Evolutionary conservation across 2,329 filamentous ascomycete genomes (phyloP).

Genomic region (Claviceps sp.): DNA sequence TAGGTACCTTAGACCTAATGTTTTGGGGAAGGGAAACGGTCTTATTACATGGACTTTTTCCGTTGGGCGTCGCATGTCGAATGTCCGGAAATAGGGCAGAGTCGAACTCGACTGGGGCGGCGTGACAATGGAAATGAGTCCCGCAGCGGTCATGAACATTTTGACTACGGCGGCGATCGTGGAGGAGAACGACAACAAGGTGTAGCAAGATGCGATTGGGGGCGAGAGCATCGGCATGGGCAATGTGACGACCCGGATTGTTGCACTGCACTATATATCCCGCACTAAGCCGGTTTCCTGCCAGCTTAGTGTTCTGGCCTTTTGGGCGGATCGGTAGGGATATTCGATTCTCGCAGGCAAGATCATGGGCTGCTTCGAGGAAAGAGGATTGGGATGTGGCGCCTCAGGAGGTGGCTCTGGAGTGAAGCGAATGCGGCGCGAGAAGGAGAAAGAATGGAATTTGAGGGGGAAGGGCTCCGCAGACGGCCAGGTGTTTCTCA

Average conservation of each 20-base stretch:
- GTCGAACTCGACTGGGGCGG: constrained; percentile 52
- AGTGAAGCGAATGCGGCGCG: neutral
- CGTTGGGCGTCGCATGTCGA: constrained; percentile 28
- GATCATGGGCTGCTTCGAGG: constrained; percentile 48
- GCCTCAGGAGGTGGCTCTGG: constrained; percentile 18
- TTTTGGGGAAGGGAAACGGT: too few species aligned
- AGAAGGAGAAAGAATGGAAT: too few species aligned
- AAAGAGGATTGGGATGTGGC: constrained; percentile 41
- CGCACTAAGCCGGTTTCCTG: too few species aligned
- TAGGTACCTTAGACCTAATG: too few species aligned
- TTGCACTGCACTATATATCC: too few species aligned
- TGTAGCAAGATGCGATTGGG: constrained; percentile 24
- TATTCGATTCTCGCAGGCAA: constrained; percentile 14
- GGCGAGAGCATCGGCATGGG: constrained; percentile 49
- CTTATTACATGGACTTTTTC: too few species aligned
- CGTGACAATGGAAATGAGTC: constrained; percentile 35
- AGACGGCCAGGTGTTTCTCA: too few species aligned
- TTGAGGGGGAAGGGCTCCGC: too few species aligned
- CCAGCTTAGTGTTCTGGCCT: too few species aligned
- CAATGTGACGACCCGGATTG: too few species aligned
- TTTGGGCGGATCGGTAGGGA: too few species aligned
- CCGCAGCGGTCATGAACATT: constrained; percentile 40
- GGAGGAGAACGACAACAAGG: constrained; percentile 42
- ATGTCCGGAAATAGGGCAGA: constrained; percentile 47
- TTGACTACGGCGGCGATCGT: constrained; percentile 45